Evolutionary conservation across 305 asterid genomes (phyloP).

Genomic region (Plantago coronopus): DNA sequence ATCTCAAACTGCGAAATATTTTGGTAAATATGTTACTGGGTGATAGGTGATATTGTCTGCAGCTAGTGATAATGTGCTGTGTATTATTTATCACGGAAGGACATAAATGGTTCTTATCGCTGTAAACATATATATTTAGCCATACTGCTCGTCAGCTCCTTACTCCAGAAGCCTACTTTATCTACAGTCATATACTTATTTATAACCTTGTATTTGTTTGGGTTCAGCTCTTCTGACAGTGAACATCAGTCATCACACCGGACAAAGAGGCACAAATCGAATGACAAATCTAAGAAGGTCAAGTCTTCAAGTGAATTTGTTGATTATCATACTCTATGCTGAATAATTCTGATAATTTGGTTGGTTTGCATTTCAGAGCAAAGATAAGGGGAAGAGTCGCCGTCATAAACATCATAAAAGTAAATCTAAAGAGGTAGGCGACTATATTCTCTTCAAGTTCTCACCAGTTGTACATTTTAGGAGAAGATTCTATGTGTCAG

Average conservation of each 20-base stretch:
- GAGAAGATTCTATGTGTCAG: not conserved
- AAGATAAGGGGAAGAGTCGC: slow-evolving; percentile 61
- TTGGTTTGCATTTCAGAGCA: slow-evolving; percentile 46
- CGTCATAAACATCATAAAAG: slow-evolving; percentile 60
- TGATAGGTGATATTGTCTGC: no score
- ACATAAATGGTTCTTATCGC: no score
- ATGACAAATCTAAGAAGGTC: slow-evolving; percentile 66
- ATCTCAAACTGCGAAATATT: no score
- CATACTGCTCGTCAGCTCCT: no score
- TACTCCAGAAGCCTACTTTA: not conserved
- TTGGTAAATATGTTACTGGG: no score
- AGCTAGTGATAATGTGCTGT: no score
- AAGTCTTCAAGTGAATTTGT: slow-evolving; percentile 19
- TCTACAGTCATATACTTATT: not conserved
- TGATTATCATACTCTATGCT: slow-evolving; percentile 7
- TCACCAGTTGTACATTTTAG: slow-evolving; percentile 1
- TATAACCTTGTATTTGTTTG: not conserved
- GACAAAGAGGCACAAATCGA: slow-evolving; percentile 62
- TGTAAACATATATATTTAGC: no score
- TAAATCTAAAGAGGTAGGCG: slow-evolving; percentile 75
- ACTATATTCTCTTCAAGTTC: slow-evolving; percentile 15
- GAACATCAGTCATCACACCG: slow-evolving; percentile 52
- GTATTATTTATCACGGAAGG: no score
- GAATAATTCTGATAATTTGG: slow-evolving; percentile 21
- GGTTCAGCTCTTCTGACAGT: slow-evolving; percentile 61